These are phyloP conservation scores for Pyrenophora tritici-repentis DNA, from an alignment of 2,329 filamentous ascomycete species.

Conservation along the genomic window DNA sequence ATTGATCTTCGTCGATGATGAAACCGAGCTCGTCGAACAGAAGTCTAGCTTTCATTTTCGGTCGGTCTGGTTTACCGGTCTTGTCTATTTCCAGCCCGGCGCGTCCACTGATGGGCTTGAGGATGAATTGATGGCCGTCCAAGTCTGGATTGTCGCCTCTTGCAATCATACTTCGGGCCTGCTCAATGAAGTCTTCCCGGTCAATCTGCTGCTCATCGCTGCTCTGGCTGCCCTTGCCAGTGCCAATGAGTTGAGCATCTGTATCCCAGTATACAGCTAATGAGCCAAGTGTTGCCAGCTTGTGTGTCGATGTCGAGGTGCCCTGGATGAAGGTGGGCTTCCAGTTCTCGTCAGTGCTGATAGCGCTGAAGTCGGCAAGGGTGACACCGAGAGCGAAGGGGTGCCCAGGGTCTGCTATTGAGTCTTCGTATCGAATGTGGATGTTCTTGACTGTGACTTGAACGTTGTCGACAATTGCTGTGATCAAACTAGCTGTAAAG, in stretches of 20 bases:
- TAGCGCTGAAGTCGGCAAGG: conserved; percentile 92
- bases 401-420: conserved; percentile 90
- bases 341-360: conserved; percentile 95
- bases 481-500: conserved; percentile 92
- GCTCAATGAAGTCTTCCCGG: conserved; percentile 77
- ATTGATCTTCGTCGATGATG: conserved; percentile 96
- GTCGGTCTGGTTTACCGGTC: conserved; percentile 75
- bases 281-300: conserved; percentile 86
- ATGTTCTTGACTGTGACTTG: conserved; percentile 99
- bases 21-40: conserved; percentile 97
- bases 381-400: conserved; percentile 93
- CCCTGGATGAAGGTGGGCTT: conserved; percentile 94
- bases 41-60: conserved; percentile 87
- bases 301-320: conserved; percentile 81
- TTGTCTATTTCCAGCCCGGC: conserved; percentile 96
- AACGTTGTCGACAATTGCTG: conserved; percentile 97
- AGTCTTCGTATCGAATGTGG: conserved; percentile 96
- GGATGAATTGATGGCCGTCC: conserved; percentile 82
- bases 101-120: conserved; percentile 93
- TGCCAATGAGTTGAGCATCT: conserved; percentile 80
- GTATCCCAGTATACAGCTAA: conserved; percentile 98
- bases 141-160: conserved; percentile 64
- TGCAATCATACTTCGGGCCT: conserved; percentile 80
- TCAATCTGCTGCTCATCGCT: conserved; percentile 64
- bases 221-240: conserved; percentile 73